phyloP scores from a whole-genome alignment of 2,329 filamentous ascomycete genomes.

The Sporothrix brasiliensis region DNA sequence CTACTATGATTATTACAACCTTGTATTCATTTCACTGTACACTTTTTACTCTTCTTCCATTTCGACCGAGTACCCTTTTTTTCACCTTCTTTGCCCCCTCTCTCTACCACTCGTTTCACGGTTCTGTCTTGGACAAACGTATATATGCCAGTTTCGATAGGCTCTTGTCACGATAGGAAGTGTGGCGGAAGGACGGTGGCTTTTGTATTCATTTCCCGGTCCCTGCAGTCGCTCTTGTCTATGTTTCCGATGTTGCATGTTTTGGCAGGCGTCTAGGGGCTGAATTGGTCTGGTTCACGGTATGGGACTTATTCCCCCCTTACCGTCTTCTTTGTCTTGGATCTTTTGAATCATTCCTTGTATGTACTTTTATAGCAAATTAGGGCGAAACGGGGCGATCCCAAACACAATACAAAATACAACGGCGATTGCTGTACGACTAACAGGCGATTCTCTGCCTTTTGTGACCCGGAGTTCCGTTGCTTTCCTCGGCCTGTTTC shows the following conservation, averaged over 20 bases:
- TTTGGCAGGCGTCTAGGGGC: constrained; percentile 11
- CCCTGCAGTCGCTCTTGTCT: background rate
- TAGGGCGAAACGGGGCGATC: background rate
- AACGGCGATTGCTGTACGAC: background rate
- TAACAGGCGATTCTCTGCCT: background rate
- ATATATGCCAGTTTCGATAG: background rate
- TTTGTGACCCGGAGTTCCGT: background rate
- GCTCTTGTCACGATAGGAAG: constrained; percentile 14
- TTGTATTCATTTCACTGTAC: constrained; percentile 27
- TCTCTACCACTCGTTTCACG: background rate
- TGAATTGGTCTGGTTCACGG: background rate
- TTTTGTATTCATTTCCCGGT: background rate
- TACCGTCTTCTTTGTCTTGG: background rate
- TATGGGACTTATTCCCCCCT: background rate
- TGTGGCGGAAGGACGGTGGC: background rate
- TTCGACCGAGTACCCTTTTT: constrained; percentile 2
- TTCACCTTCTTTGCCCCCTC: background rate
- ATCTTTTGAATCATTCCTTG: background rate
- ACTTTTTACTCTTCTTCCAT: background rate
- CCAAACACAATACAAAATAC: background rate
- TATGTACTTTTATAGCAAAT: constrained; percentile 10
- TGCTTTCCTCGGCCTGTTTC: constrained; percentile 28
- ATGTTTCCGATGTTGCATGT: background rate
- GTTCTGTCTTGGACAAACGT: constrained; percentile 1
- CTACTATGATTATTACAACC: constrained; percentile 10